These are phyloP conservation scores for Serendipita sp. DNA, from an alignment of 768 basidiomycete species.

Conservation along the genomic window DNA sequence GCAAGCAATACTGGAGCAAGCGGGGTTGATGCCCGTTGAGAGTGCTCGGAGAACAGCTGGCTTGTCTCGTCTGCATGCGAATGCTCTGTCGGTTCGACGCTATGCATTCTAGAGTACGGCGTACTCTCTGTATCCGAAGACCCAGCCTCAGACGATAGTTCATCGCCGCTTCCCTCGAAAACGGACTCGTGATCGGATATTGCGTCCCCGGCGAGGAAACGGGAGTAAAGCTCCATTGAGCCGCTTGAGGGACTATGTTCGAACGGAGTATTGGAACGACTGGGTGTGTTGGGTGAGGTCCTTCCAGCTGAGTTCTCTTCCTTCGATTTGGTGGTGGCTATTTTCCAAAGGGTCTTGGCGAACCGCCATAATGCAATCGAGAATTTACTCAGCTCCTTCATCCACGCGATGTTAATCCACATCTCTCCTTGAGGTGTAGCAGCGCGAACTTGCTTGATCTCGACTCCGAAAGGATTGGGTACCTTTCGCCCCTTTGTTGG, in stretches of 20 bases:
- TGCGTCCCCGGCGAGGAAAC: slow-evolving; percentile 46
- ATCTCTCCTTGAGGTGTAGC: slow-evolving; percentile 24
- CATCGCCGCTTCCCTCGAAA: slow-evolving; percentile 15
- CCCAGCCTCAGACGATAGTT: slow-evolving; percentile 4
- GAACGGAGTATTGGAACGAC: background rate
- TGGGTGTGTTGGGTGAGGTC: slow-evolving; percentile 11
- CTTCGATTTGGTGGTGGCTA: slow-evolving; percentile 10
- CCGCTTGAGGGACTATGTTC: slow-evolving; percentile 8
- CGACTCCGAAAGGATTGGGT: slow-evolving; percentile 26
- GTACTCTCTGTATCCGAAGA: slow-evolving; percentile 15
- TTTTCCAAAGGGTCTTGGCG: slow-evolving; percentile 16
- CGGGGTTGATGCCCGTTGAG: slow-evolving; percentile 19
- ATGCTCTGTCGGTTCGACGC: slow-evolving; percentile 15
- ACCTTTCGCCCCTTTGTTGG: slow-evolving; percentile 21
- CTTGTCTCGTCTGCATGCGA: slow-evolving; percentile 15
- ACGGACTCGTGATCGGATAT: slow-evolving; percentile 35
- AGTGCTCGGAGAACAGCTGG: slow-evolving; percentile 12
- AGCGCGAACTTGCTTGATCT: slow-evolving; percentile 30
- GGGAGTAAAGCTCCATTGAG: slow-evolving; percentile 27
- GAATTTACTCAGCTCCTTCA: slow-evolving; percentile 25
- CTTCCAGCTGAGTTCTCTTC: slow-evolving; percentile 9
- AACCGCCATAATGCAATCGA: slow-evolving; percentile 18
- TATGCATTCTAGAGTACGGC: slow-evolving; percentile 15
- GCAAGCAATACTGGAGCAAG: slow-evolving; percentile 36
- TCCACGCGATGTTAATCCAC: slow-evolving; percentile 28